These are phyloP conservation scores for Geotrichum aggregatum DNA, from an alignment of 1,139 yeast genomes.

Conservation along the genomic window DNA sequence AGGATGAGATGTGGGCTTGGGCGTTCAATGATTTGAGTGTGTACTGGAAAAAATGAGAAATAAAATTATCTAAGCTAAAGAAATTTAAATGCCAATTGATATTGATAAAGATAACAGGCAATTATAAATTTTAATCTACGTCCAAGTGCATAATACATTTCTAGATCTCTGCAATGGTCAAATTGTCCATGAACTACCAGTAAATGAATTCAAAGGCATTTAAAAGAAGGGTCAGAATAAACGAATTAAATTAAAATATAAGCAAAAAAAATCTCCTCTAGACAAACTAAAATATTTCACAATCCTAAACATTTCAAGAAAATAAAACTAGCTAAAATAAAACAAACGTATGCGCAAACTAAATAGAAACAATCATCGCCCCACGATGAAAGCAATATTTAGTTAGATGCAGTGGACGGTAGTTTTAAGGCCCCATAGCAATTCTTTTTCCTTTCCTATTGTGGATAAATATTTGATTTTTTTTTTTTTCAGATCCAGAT, in stretches of 20 bases:
- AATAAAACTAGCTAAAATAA: neutral
- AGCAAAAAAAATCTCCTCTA: neutral
- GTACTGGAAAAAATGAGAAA: slow-evolving; percentile 25
- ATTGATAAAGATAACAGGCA: too few species aligned
- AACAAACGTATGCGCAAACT: neutral
- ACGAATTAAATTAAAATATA: neutral
- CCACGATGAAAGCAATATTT: neutral
- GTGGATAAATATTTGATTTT: too few species aligned
- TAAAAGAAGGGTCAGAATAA: neutral
- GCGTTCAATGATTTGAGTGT: slow-evolving; percentile 39
- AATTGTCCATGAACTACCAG: too few species aligned
- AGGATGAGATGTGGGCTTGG: slow-evolving; percentile 34
- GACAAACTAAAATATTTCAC: neutral
- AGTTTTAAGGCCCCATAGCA: slow-evolving; percentile 9
- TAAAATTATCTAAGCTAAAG: too few species aligned
- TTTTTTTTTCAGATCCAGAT: neutral
- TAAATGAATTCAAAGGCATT: neutral
- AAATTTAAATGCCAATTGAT: too few species aligned
- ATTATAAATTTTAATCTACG: too few species aligned
- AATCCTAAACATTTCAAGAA: neutral
- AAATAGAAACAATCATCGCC: slow-evolving; percentile 5
- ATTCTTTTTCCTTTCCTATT: neutral
- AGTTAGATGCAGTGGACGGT: neutral
- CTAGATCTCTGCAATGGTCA: too few species aligned
- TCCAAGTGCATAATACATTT: too few species aligned